These are phyloP conservation scores for Linum usitatissimum DNA, from an alignment of 345 rosid genomes.

Conservation along the genomic window DNA sequence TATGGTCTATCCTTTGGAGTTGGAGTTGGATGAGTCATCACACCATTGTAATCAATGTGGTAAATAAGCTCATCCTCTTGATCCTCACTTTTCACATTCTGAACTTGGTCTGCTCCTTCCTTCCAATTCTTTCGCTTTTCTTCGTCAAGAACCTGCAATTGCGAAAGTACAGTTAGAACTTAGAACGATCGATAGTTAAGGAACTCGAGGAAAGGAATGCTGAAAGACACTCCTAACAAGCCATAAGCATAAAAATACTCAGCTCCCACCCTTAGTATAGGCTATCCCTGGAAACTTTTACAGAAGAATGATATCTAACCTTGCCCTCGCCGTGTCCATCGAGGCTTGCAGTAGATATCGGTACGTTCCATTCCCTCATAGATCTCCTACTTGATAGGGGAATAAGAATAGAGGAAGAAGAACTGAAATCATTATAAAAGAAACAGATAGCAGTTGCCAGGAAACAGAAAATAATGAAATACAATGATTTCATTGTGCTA, in stretches of 20 bases:
- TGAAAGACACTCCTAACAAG: background rate
- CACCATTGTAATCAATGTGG: slow-evolving; percentile 49
- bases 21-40: slow-evolving; percentile 49
- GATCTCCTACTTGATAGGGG: slow-evolving; percentile 17
- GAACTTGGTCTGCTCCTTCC: slow-evolving; percentile 1
- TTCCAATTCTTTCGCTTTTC: slow-evolving; percentile 6
- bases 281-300: background rate
- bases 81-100: slow-evolving; percentile 10
- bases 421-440: slow-evolving; percentile 7
- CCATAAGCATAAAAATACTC: background rate
- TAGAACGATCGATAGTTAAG: background rate
- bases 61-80: slow-evolving; percentile 21
- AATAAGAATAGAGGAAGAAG: slow-evolving; percentile 13
- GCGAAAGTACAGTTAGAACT: background rate
- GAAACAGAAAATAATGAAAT: slow-evolving; percentile 13
- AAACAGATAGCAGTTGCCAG: slow-evolving; percentile 13
- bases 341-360: slow-evolving; percentile 8
- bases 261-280: background rate
- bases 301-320: slow-evolving; percentile 10
- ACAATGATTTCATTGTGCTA: slow-evolving; percentile 19
- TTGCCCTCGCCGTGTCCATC: slow-evolving; percentile 1
- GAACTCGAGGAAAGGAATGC: background rate
- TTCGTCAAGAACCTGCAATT: slow-evolving; percentile 26
- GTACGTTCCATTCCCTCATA: slow-evolving; percentile 11
- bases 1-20: slow-evolving; percentile 45